Percentiles rank a stretch among this genome's conserved stretches.
phyloP scores from a whole-genome alignment of 2,329 filamentous ascomycete genomes.

The Botryotinia convoluta region DNA sequence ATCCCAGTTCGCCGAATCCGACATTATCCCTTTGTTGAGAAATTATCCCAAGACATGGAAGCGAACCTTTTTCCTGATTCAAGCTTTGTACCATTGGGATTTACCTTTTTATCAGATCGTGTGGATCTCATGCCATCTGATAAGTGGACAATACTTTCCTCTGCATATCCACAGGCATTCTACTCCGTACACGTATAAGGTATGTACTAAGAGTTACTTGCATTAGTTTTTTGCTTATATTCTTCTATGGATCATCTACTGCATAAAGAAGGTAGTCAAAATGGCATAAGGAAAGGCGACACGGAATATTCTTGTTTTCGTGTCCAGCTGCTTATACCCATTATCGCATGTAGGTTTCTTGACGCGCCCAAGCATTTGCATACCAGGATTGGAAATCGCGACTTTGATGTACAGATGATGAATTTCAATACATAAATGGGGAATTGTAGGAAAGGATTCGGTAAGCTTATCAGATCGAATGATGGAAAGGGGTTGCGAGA shows the following conservation, averaged over 20 bases:
- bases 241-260: not conserved
- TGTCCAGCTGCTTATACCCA: not conserved
- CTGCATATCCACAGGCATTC: not conserved
- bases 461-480: not conserved
- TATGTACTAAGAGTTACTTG: not conserved
- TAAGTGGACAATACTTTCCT: not conserved
- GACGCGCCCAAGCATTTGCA: not conserved
- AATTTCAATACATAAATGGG: not conserved
- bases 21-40: not conserved
- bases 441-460: not conserved
- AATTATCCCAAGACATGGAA: not conserved
- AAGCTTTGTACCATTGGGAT: not conserved
- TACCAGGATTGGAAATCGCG: not conserved
- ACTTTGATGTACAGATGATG: not conserved
- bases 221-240: not conserved
- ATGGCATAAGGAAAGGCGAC: not conserved
- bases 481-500: not conserved
- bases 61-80: not conserved
- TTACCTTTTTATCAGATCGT: not conserved
- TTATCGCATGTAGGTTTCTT: not conserved
- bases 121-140: not conserved
- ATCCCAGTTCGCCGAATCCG: not conserved
- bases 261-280: not conserved
- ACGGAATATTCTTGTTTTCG: not conserved
- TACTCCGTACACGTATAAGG: not conserved